Evolutionary conservation across 1,139 yeast species (phyloP), one percentile per base, ranked within the genome.

Genomic region (Yamadazyma songkhlaensis): DNA sequence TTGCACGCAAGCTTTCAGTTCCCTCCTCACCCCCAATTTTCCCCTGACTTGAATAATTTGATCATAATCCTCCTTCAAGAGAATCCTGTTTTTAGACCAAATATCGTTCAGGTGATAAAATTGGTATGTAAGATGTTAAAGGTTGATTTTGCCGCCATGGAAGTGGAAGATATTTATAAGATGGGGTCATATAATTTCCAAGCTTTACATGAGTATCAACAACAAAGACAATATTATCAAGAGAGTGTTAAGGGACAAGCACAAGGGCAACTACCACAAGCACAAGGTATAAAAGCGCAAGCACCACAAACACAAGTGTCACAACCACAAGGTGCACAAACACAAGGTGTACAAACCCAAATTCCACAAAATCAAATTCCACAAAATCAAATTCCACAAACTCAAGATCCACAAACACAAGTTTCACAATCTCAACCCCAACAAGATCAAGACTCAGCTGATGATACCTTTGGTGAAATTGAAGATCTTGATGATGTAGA

Each of bases 71-170:
- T 84, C 79, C 66, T 87, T 31, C 84, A 84, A 43, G 92, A 84
- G 44, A 85, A 83, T 48, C 96, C 97, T 4, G 57, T 77, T 12
- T 73, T 77, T 47, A 73, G 98, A 49, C 98, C 97, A 7, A 92
- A 88, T 55, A 82, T 89, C 23, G 87, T 81, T 44, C 97, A 90
- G 45, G 70, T 71, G 0, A 48, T 70, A 14, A 64, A 62, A 55
- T 53, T 72, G 34, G 51, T 71, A 13, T 49, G 67, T 20, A 60
- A 59, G 37, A 54, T 71, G 56, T 44, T 60, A 47, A 54, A 56
- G 10, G 39, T 55, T 8, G 67, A 66, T 20, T 64, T 64, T 35
- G 46, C 46, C 4, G 48, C 53, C 3, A 41, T 59, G 20, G 53
- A 49, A 1, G 38, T 71, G 21, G 65, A 64, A 11, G 77, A 72